Percentiles rank a stretch among this genome's conserved stretches.
Conservation (phyloP, 192 early-diverging fungal species). For the Coemansia sp. region DNA sequence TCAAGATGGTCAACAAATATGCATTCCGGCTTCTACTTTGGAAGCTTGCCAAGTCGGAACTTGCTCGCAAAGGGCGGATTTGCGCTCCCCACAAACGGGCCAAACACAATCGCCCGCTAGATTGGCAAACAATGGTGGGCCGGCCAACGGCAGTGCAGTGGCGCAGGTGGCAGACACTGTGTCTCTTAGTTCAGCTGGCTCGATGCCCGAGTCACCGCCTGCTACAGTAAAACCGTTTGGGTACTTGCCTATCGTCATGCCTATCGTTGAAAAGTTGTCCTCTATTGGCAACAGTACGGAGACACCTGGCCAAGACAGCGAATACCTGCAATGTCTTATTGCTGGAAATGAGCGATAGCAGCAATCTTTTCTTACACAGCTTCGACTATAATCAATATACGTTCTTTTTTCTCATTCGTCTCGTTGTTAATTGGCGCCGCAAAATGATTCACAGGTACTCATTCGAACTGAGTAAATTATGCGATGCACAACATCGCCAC, state of each 20-base stretch:
- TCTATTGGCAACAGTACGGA: not conserved
- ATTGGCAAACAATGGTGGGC: not conserved
- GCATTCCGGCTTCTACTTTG: not conserved
- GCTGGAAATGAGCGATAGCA: not conserved
- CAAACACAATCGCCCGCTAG: not conserved
- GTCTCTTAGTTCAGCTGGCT: constrained; percentile 30
- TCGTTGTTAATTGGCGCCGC: not conserved
- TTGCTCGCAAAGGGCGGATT: not conserved
- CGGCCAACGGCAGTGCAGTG: not conserved
- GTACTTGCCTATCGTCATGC: constrained; percentile 10
- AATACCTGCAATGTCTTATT: not conserved
- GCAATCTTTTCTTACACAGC: not conserved
- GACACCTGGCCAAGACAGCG: not conserved
- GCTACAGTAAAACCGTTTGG: constrained; percentile 10
- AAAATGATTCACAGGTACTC: no score
- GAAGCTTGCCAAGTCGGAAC: not conserved
- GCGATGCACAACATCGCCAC: no score
- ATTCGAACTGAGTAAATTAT: no score
- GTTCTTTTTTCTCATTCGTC: not conserved
- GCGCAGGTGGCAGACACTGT: constrained; percentile 5
- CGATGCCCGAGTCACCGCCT: constrained; percentile 11
- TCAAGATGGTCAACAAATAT: not conserved
- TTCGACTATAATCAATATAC: not conserved
- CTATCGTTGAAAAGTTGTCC: constrained; percentile 1
- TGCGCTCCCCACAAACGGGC: not conserved